Conservation (phyloP, 2,329 filamentous ascomycete species). For the Calonectria pseudoreteaudii region DNA sequence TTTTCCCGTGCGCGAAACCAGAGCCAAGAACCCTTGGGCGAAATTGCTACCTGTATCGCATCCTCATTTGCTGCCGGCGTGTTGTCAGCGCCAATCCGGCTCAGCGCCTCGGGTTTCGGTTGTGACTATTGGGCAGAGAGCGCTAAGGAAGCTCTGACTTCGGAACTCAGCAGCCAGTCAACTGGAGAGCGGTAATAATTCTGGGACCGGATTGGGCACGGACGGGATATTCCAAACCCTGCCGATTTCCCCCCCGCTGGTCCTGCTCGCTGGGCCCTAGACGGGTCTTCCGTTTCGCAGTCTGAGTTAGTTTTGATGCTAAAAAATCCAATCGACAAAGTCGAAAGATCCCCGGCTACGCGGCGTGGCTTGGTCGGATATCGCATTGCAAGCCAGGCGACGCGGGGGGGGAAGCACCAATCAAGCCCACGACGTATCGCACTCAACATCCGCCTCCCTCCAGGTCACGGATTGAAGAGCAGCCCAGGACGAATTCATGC, state of each 20-base stretch:
- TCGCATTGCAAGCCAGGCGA: neutral
- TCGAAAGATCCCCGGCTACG: neutral
- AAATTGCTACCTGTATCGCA: constrained; percentile 23
- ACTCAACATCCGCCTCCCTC: neutral
- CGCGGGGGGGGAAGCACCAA: neutral
- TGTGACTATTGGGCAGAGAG: neutral
- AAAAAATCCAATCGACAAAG: constrained; percentile 8
- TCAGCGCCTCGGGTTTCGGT: constrained; percentile 23
- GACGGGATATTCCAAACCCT: neutral
- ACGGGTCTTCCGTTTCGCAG: constrained; percentile 12
- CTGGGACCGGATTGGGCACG: neutral
- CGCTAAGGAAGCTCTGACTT: constrained; percentile 22
- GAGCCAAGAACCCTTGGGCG: constrained; percentile 27
- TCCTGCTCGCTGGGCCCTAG: neutral
- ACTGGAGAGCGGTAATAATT: constrained; percentile 27
- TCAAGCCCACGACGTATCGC: neutral
- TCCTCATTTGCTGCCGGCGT: constrained; percentile 27
- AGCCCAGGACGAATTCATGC: constrained; percentile 13
- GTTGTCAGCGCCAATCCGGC: constrained; percentile 19
- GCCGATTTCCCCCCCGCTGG: neutral
- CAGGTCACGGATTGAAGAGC: constrained; percentile 17
- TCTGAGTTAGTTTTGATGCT: constrained; percentile 13
- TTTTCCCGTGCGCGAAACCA: neutral
- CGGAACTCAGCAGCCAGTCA: constrained; percentile 18
- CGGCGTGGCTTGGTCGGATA: too few relatives aligned